Evolutionary conservation across 148 eudicot genomes (phyloP).

Genomic region (Vaccinium myrtillus): DNA sequence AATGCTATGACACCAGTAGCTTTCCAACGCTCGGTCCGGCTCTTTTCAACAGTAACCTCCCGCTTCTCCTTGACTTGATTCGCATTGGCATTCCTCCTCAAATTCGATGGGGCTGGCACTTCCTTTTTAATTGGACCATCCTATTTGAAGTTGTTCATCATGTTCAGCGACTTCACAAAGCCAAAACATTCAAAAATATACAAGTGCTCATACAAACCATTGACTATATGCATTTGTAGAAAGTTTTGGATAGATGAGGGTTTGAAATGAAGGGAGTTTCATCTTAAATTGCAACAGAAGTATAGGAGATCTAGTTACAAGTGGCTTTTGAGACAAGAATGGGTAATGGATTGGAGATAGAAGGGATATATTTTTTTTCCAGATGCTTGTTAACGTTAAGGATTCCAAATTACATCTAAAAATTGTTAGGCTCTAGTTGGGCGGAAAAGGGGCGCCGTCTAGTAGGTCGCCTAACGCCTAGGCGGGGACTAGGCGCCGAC

Average conservation of each 20-base stretch:
- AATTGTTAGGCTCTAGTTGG: too few species aligned
- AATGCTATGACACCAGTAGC: conserved; percentile 65
- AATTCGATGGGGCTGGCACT: conserved; percentile 35
- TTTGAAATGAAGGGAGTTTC: background rate
- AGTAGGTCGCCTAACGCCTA: too few species aligned
- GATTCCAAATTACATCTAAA: background rate
- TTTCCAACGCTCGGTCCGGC: conserved; percentile 68
- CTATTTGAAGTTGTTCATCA: conserved; percentile 31
- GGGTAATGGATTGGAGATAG: background rate
- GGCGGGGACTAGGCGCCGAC: too few species aligned
- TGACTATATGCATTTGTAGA: background rate
- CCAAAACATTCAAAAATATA: background rate
- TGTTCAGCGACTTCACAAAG: background rate
- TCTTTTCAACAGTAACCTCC: conserved; percentile 33
- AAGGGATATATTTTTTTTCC: background rate
- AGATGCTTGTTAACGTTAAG: background rate
- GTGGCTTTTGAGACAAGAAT: background rate
- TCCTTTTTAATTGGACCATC: conserved; percentile 73
- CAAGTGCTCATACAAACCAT: background rate
- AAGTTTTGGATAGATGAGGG: background rate
- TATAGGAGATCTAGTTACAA: background rate
- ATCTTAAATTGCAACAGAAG: background rate
- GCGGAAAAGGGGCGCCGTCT: too few species aligned
- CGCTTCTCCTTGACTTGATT: conserved; percentile 23
- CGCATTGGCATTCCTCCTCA: conserved; percentile 26